Percentiles rank a stretch among this genome's conserved stretches.
phyloP scores from a whole-genome alignment of 495 filamentous ascomycete genomes.

The Filosporella fistucella region DNA sequence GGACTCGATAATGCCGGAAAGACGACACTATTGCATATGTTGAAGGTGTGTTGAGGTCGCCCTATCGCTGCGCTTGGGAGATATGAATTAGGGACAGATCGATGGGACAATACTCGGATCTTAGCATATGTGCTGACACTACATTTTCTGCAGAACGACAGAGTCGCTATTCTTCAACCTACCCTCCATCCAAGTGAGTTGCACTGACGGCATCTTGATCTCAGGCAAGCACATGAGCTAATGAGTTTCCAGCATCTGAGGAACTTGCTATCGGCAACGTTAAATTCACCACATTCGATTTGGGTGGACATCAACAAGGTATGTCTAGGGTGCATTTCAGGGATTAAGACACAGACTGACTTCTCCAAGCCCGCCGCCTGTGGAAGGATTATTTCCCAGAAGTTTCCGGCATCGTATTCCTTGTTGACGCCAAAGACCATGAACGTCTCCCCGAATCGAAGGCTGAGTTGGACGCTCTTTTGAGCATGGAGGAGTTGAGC shows the following conservation, averaged over 20 bases:
- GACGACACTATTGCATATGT: conserved; percentile 87
- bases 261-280: conserved; percentile 95
- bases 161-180: conserved; percentile 87
- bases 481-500: conserved; percentile 86
- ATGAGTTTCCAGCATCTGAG: conserved; percentile 66
- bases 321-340: conserved; percentile 23
- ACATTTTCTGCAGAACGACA: conserved; percentile 64
- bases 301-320: conserved; percentile 97
- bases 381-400: conserved; percentile 99
- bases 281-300: conserved; percentile 95
- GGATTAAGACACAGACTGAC: background rate
- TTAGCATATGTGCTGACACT: conserved; percentile 11
- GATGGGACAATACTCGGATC: background rate
- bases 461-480: conserved; percentile 89
- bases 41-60: conserved; percentile 73
- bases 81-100: background rate
- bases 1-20: conserved; percentile 98
- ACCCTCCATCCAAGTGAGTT: conserved; percentile 82
- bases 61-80: conserved; percentile 7
- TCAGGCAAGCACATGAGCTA: conserved; percentile 17
- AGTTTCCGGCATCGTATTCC: conserved; percentile 95
- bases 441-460: conserved; percentile 92
- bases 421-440: conserved; percentile 94
- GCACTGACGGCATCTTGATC: background rate
- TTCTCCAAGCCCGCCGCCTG: conserved; percentile 76